Evolutionary conservation across 495 filamentous ascomycete genomes (phyloP), one percentile per base, ranked within the genome.

Genomic region (Aspergillus cristatus): DNA sequence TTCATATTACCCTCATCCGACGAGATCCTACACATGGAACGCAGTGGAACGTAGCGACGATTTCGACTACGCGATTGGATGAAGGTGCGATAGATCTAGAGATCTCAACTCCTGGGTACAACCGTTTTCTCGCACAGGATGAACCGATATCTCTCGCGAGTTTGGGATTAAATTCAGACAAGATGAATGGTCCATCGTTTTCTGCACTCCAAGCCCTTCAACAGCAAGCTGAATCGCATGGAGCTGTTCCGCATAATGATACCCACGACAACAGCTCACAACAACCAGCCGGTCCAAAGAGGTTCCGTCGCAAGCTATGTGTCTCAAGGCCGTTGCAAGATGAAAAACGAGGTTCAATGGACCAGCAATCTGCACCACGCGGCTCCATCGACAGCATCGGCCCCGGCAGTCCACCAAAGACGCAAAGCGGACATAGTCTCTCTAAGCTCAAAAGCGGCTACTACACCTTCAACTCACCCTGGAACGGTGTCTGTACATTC

Each of bases 31-130:
- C 75, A 1, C 80, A 81, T 17, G 78, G 80, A 8, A 72, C 68
- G 28, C 91, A 98, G 55, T 94, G 86, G 85, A 95, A 96, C 47
- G 78, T 96, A 18, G 87, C 82, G 4, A 82, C 65, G 29, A 76
- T 94, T 28, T 68, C 69, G 14, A 74, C 67, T 3, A 45, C 56
- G 3, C 48, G 43, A 13, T 40, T 53, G 37, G 56, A 68, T 32
- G 51, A 39, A 18, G 58, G 54, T 38, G 40, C 55, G 2, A 60
- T 82, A 32, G 65, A 74, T 47, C 71, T 88, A 31, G 76, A 82
- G 6, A 72, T 78, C 15, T 65, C 65, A 2, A 81, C 75, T 0
- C 65, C 74, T 0, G 79, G 81, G 14, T 82, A 82, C 50, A 64
- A 64, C 25, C 77, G 76, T 33, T 82, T 82, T 43, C 43, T 62